Evolutionary conservation across 805 yeast species (phyloP).

Genomic region (Candida montana): DNA sequence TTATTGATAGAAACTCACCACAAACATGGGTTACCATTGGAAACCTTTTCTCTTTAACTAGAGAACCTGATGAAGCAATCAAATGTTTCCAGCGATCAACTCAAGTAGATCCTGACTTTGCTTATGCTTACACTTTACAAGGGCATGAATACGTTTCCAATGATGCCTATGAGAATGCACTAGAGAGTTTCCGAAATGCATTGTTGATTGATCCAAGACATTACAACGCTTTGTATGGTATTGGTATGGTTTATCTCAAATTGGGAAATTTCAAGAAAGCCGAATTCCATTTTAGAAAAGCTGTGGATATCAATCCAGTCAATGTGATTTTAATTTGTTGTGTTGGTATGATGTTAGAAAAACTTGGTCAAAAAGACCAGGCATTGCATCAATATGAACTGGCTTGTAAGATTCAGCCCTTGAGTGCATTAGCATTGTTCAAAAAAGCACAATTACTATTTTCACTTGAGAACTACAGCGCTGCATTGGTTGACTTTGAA

Average conservation of each 20-base stretch:
- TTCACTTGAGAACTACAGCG: conserved; percentile 61
- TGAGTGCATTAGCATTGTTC: conserved; percentile 79
- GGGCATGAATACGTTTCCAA: conserved; percentile 89
- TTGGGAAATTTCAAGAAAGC: conserved; percentile 82
- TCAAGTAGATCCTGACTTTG: conserved; percentile 59
- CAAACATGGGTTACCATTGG: conserved; percentile 93
- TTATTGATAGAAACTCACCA: conserved; percentile 58
- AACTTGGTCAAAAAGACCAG: conserved; percentile 55
- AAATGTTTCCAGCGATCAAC: conserved; percentile 79
- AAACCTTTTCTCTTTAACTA: conserved; percentile 73
- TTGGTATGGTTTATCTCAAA: conserved; percentile 89
- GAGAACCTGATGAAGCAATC: conserved; percentile 87
- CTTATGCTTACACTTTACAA: conserved; percentile 86
- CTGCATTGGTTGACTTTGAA: conserved; percentile 72
- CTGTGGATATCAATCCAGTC: conserved; percentile 82
- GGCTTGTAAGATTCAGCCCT: conserved; percentile 81
- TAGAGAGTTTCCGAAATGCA: conserved; percentile 76
- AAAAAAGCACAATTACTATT: conserved; percentile 81
- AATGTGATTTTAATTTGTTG: conserved; percentile 88
- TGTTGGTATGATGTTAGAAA: conserved; percentile 89
- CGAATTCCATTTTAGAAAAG: conserved; percentile 80
- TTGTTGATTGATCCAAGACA: conserved; percentile 73
- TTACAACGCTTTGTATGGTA: conserved; percentile 92
- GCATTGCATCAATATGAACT: conserved; percentile 79
- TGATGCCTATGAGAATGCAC: conserved; percentile 88